Conservation (phyloP, 2,329 filamentous ascomycete species). For the Chrysoporthe puriensis region DNA sequence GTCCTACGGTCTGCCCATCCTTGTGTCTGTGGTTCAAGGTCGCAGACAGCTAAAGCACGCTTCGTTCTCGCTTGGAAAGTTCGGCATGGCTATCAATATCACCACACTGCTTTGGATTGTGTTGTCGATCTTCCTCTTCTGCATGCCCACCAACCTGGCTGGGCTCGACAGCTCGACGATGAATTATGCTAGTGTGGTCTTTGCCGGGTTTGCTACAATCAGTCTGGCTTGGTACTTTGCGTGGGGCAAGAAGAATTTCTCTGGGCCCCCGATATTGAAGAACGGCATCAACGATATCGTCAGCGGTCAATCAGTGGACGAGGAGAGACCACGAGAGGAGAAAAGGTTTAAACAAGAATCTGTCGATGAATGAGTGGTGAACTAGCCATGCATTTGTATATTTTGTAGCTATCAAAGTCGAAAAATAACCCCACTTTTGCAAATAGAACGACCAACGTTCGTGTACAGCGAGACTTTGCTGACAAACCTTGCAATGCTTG, state of each 20-base stretch:
- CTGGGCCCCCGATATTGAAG: conserved; percentile 53
- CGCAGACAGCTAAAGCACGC: conserved; percentile 69
- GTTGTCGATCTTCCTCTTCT: conserved; percentile 73
- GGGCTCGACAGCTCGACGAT: conserved; percentile 56
- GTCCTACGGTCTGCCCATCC: conserved; percentile 76
- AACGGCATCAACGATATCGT: conserved; percentile 2
- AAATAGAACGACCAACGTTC: no score
- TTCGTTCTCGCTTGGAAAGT: conserved; percentile 68
- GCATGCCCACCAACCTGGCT: conserved; percentile 69
- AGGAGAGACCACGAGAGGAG: conserved; percentile 7
- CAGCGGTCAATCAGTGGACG: conserved; percentile 11
- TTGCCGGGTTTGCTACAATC: conserved; percentile 63
- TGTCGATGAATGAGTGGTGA: background rate
- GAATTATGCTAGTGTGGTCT: conserved; percentile 71
- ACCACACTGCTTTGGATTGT: conserved; percentile 72
- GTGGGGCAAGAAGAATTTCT: conserved; percentile 66
- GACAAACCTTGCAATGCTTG: no score
- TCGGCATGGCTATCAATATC: conserved; percentile 70
- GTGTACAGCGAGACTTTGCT: no score
- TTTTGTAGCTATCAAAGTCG: background rate
- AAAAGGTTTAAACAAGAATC: background rate
- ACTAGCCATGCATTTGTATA: background rate
- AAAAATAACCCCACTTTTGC: background rate
- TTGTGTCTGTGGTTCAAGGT: conserved; percentile 69
- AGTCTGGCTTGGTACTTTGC: conserved; percentile 66